Evolutionary conservation across 176 grass and related monocot genomes (phyloP).

Genomic region (Zea luxurians): DNA sequence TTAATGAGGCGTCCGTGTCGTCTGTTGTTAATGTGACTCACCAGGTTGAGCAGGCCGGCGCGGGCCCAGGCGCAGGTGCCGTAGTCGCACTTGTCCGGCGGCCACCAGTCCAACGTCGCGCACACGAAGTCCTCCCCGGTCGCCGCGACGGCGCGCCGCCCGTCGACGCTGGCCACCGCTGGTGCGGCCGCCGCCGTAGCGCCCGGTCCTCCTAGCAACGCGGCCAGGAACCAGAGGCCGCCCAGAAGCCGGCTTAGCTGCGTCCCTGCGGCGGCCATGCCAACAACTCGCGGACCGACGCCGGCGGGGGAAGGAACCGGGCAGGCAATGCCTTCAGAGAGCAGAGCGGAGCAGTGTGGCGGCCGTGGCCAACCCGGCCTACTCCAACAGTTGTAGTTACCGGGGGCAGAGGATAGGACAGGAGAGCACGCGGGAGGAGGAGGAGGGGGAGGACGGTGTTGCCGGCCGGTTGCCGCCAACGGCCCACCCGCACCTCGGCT

Average conservation of each 20-base stretch:
- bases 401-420: neutral
- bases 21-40: neutral
- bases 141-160: conserved; percentile 49
- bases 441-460: neutral
- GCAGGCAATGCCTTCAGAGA: neutral
- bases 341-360: neutral
- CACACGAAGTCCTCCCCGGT: conserved; percentile 87
- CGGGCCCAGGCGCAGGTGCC: conserved; percentile 88
- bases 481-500: conserved; percentile 33
- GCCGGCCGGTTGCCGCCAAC: neutral
- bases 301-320: neutral
- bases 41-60: conserved; percentile 81
- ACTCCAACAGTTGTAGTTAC: neutral
- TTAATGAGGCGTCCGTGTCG: neutral
- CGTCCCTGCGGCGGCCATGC: neutral
- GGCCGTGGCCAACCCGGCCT: neutral
- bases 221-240: conserved; percentile 40
- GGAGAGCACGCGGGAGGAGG: conserved; percentile 16
- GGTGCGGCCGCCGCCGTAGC: conserved; percentile 1
- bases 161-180: conserved; percentile 42
- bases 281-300: neutral
- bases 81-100: conserved; percentile 95
- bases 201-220: conserved; percentile 9
- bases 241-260: conserved; percentile 7
- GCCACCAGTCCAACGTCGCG: conserved; percentile 98